Conservation (phyloP, 257 asterid species). For the Solanum ossicruentum region DNA sequence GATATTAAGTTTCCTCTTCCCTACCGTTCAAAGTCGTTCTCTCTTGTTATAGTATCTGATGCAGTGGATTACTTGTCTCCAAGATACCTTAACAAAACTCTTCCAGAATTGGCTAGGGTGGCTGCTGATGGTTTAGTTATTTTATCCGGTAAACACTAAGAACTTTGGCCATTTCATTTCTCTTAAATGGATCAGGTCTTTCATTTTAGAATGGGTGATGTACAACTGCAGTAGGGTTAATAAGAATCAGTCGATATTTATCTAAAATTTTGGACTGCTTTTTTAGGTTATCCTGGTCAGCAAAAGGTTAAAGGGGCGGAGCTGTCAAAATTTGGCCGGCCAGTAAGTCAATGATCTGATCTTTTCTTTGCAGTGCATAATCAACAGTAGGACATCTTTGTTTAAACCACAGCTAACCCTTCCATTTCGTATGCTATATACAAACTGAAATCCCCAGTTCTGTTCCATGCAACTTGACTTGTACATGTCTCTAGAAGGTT, state of each 20-base stretch:
- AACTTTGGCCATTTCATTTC: not conserved
- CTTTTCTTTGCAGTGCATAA: not conserved
- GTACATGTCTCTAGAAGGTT: not conserved
- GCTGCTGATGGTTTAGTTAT: conserved; percentile 66
- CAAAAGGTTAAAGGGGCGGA: conserved; percentile 72
- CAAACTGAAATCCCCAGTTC: not conserved
- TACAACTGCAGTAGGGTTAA: not conserved
- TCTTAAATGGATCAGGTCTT: not conserved
- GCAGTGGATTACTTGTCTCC: conserved; percentile 86
- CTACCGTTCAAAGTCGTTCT: conserved; percentile 70
- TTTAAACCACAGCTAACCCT: not conserved
- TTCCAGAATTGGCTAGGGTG: conserved; percentile 65
- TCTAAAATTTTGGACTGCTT: not conserved
- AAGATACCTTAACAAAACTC: conserved; percentile 61
- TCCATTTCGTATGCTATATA: not conserved
- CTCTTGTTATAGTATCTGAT: conserved; percentile 74
- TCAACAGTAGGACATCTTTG: not conserved
- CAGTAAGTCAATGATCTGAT: conserved; percentile 32
- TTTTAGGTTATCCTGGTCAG: conserved; percentile 75
- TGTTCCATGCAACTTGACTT: not conserved
- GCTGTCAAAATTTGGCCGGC: conserved; percentile 84
- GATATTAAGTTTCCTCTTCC: conserved; percentile 89
- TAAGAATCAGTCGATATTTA: not conserved
- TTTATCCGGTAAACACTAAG: conserved; percentile 51
- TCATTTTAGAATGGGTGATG: not conserved